Conservation (phyloP, 1,284 basidiomycete genomes). For the Entoloma clypeatum region DNA sequence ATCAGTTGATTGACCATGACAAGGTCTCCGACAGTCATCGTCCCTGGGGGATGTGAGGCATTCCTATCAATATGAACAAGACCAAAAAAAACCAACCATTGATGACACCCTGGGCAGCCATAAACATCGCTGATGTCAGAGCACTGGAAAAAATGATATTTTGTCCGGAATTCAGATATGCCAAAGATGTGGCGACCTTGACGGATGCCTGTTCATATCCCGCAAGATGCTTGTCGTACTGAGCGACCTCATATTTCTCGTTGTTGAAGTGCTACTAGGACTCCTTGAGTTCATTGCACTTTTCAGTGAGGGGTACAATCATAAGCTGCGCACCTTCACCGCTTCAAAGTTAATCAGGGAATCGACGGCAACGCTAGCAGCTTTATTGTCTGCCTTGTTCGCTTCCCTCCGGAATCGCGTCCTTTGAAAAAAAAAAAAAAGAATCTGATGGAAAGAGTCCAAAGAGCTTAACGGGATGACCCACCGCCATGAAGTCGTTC, state of each 20-base stretch:
- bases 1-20: constrained; percentile 99
- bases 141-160: constrained; percentile 94
- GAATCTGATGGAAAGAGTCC: background rate
- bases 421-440: constrained; percentile 37
- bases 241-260: constrained; percentile 84
- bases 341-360: constrained; percentile 98
- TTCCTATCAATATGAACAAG: background rate
- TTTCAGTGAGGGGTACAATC: background rate
- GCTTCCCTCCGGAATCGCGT: constrained; percentile 93
- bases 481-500: constrained; percentile 93
- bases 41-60: constrained; percentile 48
- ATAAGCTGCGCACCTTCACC: constrained; percentile 70
- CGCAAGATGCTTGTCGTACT: constrained; percentile 88
- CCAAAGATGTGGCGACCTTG: constrained; percentile 93
- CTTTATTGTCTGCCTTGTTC: constrained; percentile 95
- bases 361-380: constrained; percentile 91
- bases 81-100: constrained; percentile 53
- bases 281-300: constrained; percentile 11
- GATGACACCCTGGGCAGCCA: constrained; percentile 92
- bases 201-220: constrained; percentile 90
- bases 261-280: constrained; percentile 89
- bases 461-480: constrained; percentile 16
- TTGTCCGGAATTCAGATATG: constrained; percentile 94
- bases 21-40: constrained; percentile 97
- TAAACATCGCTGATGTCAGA: constrained; percentile 92